A percentile compares a stretch with the other conserved stretches of the same genome.
These are phyloP conservation scores for Cyclotella choctawhatcheeana DNA, from an alignment of 108 stramenopile species.

Conservation along the genomic window DNA sequence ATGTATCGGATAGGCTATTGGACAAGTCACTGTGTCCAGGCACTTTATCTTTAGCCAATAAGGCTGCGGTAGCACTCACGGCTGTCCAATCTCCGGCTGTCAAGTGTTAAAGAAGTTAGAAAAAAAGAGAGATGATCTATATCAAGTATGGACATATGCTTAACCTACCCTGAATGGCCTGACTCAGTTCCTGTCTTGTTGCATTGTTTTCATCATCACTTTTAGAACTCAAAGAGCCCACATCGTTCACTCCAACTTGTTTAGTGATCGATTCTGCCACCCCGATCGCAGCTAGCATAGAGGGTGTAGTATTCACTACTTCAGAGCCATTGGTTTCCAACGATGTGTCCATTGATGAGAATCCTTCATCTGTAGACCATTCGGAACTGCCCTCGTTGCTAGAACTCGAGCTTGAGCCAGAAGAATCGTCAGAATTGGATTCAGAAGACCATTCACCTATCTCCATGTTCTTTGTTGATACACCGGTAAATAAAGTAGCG, in stretches of 20 bases:
- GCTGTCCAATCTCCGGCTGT: slow-evolving; percentile 86
- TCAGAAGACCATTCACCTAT: background rate
- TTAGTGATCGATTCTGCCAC: slow-evolving; percentile 6
- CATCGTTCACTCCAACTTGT: slow-evolving; percentile 10
- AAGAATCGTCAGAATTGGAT: background rate
- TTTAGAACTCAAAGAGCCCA: background rate
- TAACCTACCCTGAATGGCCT: slow-evolving; percentile 63
- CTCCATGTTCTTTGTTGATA: background rate
- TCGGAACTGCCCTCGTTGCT: slow-evolving; percentile 19
- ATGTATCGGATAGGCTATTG: background rate
- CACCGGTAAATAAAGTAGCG: slow-evolving; percentile 5
- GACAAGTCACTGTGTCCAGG: too few species aligned
- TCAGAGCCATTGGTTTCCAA: slow-evolving; percentile 5
- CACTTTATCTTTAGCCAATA: slow-evolving; percentile 65
- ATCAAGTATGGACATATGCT: background rate
- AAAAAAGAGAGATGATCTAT: background rate
- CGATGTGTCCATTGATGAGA: slow-evolving; percentile 47
- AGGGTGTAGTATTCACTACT: slow-evolving; percentile 8
- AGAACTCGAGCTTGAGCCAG: background rate
- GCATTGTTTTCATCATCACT: slow-evolving; percentile 11
- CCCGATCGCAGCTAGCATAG: slow-evolving; percentile 19
- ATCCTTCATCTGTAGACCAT: slow-evolving; percentile 47
- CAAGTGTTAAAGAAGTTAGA: background rate
- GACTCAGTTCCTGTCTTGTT: slow-evolving; percentile 66
- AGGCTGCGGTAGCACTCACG: slow-evolving; percentile 84